Percentiles rank a stretch among this genome's conserved stretches.
Evolutionary conservation across 1,284 basidiomycete species (phyloP).

Genomic region (Puccinia triticina): DNA sequence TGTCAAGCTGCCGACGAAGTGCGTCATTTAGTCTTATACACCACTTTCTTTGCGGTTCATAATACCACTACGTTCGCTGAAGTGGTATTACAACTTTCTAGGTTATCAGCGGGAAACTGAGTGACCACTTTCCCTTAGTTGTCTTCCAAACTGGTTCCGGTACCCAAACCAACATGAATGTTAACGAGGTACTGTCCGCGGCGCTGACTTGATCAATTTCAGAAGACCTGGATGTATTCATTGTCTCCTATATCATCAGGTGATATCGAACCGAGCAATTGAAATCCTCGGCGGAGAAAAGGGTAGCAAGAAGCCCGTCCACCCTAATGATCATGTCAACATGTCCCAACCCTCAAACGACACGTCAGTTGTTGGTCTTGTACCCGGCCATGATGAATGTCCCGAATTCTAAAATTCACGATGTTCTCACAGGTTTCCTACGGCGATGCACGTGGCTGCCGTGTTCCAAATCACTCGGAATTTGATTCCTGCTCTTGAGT

Average conservation of each 20-base stretch:
- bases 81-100: constrained; percentile 58
- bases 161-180: constrained; percentile 99
- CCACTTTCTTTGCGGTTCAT: neutral
- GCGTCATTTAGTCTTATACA: neutral
- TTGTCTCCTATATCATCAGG: constrained; percentile 63
- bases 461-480: constrained; percentile 81
- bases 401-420: neutral
- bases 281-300: constrained; percentile 93
- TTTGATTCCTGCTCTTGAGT: constrained; percentile 82
- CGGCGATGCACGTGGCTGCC: constrained; percentile 97
- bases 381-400: no score
- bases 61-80: neutral
- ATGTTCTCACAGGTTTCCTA: constrained; percentile 77
- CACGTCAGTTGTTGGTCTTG: constrained; percentile 67
- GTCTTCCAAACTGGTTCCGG: constrained; percentile 99
- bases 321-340: constrained; percentile 99
- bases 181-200: constrained; percentile 73
- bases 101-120: constrained; percentile 93
- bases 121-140: constrained; percentile 95
- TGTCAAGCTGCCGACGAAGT: constrained; percentile 92
- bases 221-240: neutral
- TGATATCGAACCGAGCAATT: constrained; percentile 98
- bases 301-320: constrained; percentile 94
- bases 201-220: neutral
- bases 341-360: constrained; percentile 99